A percentile compares a stretch with the other conserved stretches of the same genome.
These are phyloP conservation scores for Fusarium odoratissimum DNA, from an alignment of 2,329 filamentous ascomycete species.

Conservation along the genomic window DNA sequence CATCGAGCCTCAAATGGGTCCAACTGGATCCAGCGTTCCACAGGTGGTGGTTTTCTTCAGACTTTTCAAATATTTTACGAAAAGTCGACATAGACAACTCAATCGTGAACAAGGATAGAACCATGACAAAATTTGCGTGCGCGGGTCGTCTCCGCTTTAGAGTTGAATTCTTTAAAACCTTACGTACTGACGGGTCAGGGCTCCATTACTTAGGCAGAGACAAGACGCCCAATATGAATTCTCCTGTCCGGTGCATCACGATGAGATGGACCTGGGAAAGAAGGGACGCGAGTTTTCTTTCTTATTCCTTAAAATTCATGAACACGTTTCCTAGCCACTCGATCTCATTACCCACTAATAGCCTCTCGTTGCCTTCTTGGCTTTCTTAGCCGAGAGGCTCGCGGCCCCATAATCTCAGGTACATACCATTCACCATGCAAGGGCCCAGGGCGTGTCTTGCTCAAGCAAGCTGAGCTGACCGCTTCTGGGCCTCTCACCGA, in stretches of 20 bases:
- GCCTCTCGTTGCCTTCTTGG: constrained; percentile 24
- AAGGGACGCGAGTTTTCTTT: constrained; percentile 16
- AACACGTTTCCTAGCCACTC: constrained; percentile 26
- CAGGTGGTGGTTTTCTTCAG: constrained; percentile 9
- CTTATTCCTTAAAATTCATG: constrained; percentile 14
- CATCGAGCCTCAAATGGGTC: constrained; percentile 23
- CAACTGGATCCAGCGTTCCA: constrained; percentile 24
- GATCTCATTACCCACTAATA: constrained; percentile 21
- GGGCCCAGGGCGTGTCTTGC: constrained; percentile 31
- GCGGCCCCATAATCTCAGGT: constrained; percentile 33
- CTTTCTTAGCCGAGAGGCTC: constrained; percentile 9
- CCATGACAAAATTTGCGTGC: constrained; percentile 31
- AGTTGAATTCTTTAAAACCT: constrained; percentile 13
- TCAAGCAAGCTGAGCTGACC: constrained; percentile 35
- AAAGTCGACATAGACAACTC: constrained; percentile 7
- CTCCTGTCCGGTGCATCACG: constrained; percentile 10
- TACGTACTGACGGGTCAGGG: constrained; percentile 8
- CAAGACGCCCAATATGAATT: constrained; percentile 21
- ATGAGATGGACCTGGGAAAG: background rate
- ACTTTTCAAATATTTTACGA: constrained; percentile 15
- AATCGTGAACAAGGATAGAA: constrained; percentile 34
- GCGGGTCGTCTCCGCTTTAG: constrained; percentile 27
- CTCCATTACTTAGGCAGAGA: constrained; percentile 14
- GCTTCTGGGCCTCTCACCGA: constrained; percentile 33
- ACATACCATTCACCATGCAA: constrained; percentile 40